A percentile compares a stretch with the other conserved stretches of the same genome.
These are phyloP conservation scores for Cucumis hystrix DNA, from an alignment of 306 rosid genomes.

Conservation along the genomic window DNA sequence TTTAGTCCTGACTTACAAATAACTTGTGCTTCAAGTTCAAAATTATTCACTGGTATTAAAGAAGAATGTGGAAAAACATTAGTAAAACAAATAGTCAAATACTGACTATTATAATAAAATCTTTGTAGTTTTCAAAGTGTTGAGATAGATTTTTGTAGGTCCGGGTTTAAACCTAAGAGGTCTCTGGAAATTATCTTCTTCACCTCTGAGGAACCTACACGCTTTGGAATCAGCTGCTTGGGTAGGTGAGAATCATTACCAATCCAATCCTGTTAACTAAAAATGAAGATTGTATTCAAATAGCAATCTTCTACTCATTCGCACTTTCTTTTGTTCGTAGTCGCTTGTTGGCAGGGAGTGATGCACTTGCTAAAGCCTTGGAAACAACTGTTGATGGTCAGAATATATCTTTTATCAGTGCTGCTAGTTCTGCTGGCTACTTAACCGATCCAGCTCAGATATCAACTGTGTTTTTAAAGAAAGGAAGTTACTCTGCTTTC, in stretches of 20 bases:
- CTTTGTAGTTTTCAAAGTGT: neutral
- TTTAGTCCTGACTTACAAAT: neutral
- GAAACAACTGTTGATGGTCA: constrained; percentile 56
- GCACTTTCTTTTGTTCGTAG: constrained; percentile 29
- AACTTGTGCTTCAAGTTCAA: neutral
- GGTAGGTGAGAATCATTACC: constrained; percentile 54
- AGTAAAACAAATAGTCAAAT: neutral
- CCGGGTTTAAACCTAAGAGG: constrained; percentile 70
- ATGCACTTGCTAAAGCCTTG: constrained; percentile 47
- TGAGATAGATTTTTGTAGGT: constrained; percentile 35
- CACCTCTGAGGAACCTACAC: constrained; percentile 97
- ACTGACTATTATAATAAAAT: neutral
- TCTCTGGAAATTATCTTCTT: constrained; percentile 72
- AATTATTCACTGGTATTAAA: neutral
- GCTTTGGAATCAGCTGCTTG: constrained; percentile 86
- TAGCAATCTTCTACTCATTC: neutral
- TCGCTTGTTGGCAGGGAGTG: constrained; percentile 73
- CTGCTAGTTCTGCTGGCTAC: constrained; percentile 77
- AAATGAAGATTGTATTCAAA: neutral
- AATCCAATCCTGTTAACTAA: neutral
- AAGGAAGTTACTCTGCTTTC: constrained; percentile 82
- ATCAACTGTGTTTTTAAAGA: constrained; percentile 51
- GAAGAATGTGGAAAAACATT: neutral
- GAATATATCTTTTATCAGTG: constrained; percentile 66
- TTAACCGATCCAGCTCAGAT: constrained; percentile 41